Evolutionary conservation across 805 yeast species (phyloP), one percentile per base, ranked within the genome.

Genomic region (Ogataea pignaliae): DNA sequence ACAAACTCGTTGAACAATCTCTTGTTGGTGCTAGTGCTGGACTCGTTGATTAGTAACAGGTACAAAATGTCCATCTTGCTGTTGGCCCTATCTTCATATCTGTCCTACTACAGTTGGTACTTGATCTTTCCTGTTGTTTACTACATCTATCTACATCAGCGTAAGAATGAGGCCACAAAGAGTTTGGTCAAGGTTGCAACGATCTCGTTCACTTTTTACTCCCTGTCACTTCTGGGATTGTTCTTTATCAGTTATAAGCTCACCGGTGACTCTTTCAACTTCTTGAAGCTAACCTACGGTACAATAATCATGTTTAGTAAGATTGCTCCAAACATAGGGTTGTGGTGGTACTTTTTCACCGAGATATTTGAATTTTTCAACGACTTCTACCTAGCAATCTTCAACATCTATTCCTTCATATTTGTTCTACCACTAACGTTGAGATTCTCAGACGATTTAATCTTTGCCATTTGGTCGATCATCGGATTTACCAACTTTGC

Each of bases 291-390:
- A 10, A 73, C 78, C 34, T 88, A 83, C 57, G 81, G 83, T 13
- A 71, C 79, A 3, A 64, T 76, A 6, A 57, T 88, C 6, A 68
- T 70, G 18, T 83, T 87, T 55, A 73, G 73, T 33, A 90, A 88
- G 50, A 78, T 89, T 48, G 73, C 82, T 5, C 99, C 99, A 26
- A 93, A 93, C 64, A 63, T 93, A 52, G 99, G 99, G 0, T 70
- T 93, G 16, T 93, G 99, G 99, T 93, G 99, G 99, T 93, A 93
- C 68, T 81, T 90, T 56, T 93, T 93, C 70, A 85, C 91, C 35
- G 99, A 93, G 64, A 86, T 93, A 79, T 93, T 93, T 66, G 93
- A 85, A 43, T 85, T 81, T 59, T 93, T 91, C 72, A 75, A 83
- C 28, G 81, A 87, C 16, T 89, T 93, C 57, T 93, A 86, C 70